Evolutionary conservation across 768 basidiomycete genomes (phyloP).

Genomic region (Auricularia sp.): DNA sequence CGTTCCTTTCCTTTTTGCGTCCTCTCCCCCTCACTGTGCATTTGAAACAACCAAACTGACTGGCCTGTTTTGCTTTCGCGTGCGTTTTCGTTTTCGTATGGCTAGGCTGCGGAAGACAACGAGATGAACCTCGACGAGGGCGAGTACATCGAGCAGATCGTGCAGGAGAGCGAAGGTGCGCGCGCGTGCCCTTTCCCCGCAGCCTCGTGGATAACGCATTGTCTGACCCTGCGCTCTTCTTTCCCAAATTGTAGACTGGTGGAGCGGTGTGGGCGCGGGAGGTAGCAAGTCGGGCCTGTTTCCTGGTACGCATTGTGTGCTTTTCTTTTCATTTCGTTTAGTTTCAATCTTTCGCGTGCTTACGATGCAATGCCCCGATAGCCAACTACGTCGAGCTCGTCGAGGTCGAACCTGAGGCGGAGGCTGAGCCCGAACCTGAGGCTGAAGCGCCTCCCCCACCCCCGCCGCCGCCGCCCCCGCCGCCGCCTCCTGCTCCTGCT

Average conservation of each 20-base stretch:
- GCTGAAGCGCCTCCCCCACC: slow-evolving; percentile 31
- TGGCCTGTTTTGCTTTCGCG: not conserved
- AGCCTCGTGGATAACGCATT: not conserved
- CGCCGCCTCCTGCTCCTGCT: slow-evolving; percentile 29
- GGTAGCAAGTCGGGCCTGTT: slow-evolving; percentile 71
- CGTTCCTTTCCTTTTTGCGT: not conserved
- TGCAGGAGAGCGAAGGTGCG: slow-evolving; percentile 65
- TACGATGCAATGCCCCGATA: slow-evolving; percentile 15
- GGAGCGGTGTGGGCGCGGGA: slow-evolving; percentile 62
- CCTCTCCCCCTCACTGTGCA: not conserved
- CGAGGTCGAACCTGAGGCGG: slow-evolving; percentile 29
- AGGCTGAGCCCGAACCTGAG: slow-evolving; percentile 20
- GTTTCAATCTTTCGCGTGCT: not conserved
- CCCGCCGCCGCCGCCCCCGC: slow-evolving; percentile 38
- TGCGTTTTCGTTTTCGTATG: not conserved
- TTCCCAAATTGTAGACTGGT: slow-evolving; percentile 49
- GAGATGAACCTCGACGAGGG: slow-evolving; percentile 76
- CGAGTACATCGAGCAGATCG: slow-evolving; percentile 71
- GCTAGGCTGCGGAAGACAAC: slow-evolving; percentile 71
- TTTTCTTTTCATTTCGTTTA: not conserved
- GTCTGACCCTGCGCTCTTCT: not conserved
- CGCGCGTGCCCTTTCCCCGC: not conserved
- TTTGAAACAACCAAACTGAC: not conserved
- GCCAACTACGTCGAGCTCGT: slow-evolving; percentile 84
- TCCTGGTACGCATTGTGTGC: slow-evolving; percentile 45